Evolutionary conservation across 2,329 filamentous ascomycete species (phyloP), one percentile per base, ranked within the genome.

Genomic region (Calonectria hawksworthii): DNA sequence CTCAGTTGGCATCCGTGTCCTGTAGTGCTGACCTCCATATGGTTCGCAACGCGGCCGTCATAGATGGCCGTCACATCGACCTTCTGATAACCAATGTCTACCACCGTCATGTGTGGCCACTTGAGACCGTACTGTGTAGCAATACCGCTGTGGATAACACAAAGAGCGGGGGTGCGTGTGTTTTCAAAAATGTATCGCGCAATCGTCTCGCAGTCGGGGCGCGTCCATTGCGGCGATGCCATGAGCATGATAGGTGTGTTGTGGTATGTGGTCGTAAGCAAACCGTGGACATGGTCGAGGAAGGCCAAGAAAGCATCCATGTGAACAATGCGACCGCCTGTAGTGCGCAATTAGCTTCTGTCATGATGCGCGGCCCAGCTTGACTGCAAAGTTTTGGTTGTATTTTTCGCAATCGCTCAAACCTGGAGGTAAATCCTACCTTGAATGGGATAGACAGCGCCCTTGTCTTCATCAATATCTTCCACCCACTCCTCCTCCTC

Each of bases 171-270:
- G 0, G 95, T 97, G 87, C 96, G 97, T 83, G 98, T 98, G 86
- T 97, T 98, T 86, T 99, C 97, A 82, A 99, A 99, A 77, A 99
- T 92, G 88, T 98, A 99, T 76, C 97, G 95, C 18, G 96, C 94
- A 78, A 99, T 93, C 50, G 91, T 91, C 86, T 99, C 96, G 83
- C 94, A 94, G 84, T 98, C 96, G 76, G 94, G 93, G 11, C 94
- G 92, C 5, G 95, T 96, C 96, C 97, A 99, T 79, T 93, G 93
- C 5, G 97, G 96, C 79, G 98, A 95, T 10, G 94, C 92, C 85
- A 99, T 94, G 76, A 99, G 92, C 84, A 99, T 90, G 77, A 99
- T 95, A 2, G 97, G 96, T 0, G 96, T 98, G 86, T 98, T 98
- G 87, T 99, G 97, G 84, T 98, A 97, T 4, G 95, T 95, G 32